These are phyloP conservation scores for Dentipellis fragilis DNA, from an alignment of 768 basidiomycete genomes.

Conservation along the genomic window DNA sequence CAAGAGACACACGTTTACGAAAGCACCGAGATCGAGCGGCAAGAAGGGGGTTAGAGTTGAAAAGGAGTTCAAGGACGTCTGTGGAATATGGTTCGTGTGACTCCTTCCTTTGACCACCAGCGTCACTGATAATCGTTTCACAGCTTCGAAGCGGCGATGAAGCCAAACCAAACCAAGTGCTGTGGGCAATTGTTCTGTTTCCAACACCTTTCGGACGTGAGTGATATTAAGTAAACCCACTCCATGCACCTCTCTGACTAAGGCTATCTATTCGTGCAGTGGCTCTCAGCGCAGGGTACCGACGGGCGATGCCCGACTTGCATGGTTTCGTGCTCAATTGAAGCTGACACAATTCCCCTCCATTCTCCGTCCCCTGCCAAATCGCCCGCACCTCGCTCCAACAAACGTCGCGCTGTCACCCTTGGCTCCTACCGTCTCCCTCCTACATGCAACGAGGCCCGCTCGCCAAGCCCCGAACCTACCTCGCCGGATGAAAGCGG, in stretches of 20 bases:
- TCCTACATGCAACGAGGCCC: conserved; percentile 1
- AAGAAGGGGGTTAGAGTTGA: conserved; percentile 8
- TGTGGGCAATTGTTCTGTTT: conserved; percentile 15
- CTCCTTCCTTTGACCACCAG: not conserved
- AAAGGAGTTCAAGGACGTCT: conserved; percentile 10
- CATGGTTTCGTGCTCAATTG: conserved; percentile 10
- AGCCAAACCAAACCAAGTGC: conserved; percentile 13
- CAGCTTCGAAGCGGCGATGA: conserved; percentile 13
- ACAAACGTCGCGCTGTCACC: not conserved
- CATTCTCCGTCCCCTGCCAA: conserved; percentile 5
- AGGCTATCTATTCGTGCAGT: conserved; percentile 2
- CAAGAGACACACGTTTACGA: not conserved
- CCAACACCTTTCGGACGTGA: conserved; percentile 14
- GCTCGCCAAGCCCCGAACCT: not conserved
- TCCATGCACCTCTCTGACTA: not conserved
- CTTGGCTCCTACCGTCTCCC: not conserved
- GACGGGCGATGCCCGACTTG: conserved; percentile 15
- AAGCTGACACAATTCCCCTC: conserved; percentile 11
- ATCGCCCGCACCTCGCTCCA: not conserved
- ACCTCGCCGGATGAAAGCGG: not conserved
- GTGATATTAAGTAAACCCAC: not conserved
- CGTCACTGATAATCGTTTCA: not conserved
- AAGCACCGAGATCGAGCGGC: conserved; percentile 9
- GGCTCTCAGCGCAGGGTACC: conserved; percentile 8
- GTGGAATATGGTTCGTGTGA: conserved; percentile 13